Percentiles rank a stretch among this genome's conserved stretches.
phyloP scores from a whole-genome alignment of 140 eudicot genomes.

The Ambrosia hybrid region DNA sequence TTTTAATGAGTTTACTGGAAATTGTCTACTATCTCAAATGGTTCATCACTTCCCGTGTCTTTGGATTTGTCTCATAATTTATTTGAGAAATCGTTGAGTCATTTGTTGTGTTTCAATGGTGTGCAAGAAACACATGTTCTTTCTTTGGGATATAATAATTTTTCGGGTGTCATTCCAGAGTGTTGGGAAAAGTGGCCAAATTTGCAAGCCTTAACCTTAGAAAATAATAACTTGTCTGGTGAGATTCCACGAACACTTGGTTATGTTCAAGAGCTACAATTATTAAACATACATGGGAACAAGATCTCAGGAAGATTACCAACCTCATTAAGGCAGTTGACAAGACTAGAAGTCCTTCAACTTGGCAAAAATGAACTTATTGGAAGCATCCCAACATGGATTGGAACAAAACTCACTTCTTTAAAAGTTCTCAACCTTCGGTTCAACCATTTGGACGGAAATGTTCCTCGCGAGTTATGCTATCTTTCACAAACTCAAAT shows the following conservation, averaged over 20 bases:
- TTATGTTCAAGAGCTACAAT: accelerated
- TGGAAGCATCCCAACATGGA: slow-evolving; percentile 42
- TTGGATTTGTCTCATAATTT: slow-evolving; percentile 42
- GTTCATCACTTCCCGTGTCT: neutral
- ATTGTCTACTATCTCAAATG: slow-evolving; percentile 29
- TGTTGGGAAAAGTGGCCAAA: slow-evolving; percentile 37
- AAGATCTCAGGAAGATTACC: slow-evolving; percentile 14
- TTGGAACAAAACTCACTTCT: slow-evolving; percentile 22
- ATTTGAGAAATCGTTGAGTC: slow-evolving; percentile 26
- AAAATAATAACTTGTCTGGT: slow-evolving; percentile 35
- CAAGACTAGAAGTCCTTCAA: slow-evolving; percentile 24
- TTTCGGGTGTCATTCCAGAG: slow-evolving; percentile 48
- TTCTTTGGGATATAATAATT: slow-evolving; percentile 32
- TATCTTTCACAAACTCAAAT: slow-evolving; percentile 29
- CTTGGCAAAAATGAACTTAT: slow-evolving; percentile 32
- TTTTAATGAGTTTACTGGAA: slow-evolving; percentile 35
- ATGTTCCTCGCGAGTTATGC: slow-evolving; percentile 31
- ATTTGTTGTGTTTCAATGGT: slow-evolving; percentile 27
- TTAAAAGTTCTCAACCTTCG: slow-evolving; percentile 42
- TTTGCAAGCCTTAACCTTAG: slow-evolving; percentile 30
- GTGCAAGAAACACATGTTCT: neutral
- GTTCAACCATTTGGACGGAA: slow-evolving; percentile 33
- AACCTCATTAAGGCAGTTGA: neutral
- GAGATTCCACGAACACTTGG: slow-evolving; percentile 30
- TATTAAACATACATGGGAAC: slow-evolving; percentile 22